These are phyloP conservation scores for Melastoma malabathricum DNA, from an alignment of 345 rosid genomes.

Conservation along the genomic window DNA sequence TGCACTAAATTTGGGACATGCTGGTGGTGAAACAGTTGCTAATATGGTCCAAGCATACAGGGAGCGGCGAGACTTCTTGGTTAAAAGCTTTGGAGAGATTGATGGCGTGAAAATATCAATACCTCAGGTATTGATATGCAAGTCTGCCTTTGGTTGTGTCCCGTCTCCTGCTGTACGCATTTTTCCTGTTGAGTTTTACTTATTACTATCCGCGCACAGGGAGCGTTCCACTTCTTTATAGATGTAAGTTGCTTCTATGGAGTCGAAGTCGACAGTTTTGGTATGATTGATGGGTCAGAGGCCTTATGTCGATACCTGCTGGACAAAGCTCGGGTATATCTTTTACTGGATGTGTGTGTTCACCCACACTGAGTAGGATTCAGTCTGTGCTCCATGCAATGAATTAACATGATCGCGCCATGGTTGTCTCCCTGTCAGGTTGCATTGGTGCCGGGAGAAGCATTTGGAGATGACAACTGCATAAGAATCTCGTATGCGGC, in stretches of 20 bases:
- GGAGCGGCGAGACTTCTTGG: slow-evolving; percentile 84
- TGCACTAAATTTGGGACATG: slow-evolving; percentile 78
- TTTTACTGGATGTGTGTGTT: too few relatives aligned
- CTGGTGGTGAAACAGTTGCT: slow-evolving; percentile 77
- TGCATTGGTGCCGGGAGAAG: slow-evolving; percentile 91
- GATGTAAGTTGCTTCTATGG: slow-evolving; percentile 84
- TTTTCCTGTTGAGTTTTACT: background rate
- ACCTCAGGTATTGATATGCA: slow-evolving; percentile 56
- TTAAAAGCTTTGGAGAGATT: slow-evolving; percentile 58
- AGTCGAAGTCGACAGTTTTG: slow-evolving; percentile 60
- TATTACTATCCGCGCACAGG: slow-evolving; percentile 31
- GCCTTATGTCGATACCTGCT: slow-evolving; percentile 4
- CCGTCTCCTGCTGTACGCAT: too few relatives aligned
- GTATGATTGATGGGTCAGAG: slow-evolving; percentile 48
- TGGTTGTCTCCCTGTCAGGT: slow-evolving; percentile 26
- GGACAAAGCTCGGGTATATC: too few relatives aligned
- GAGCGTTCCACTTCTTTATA: slow-evolving; percentile 85
- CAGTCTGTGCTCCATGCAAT: too few relatives aligned
- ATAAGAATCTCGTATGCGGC: slow-evolving; percentile 83
- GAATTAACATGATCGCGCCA: background rate
- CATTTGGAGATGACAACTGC: slow-evolving; percentile 86
- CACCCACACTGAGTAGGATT: too few relatives aligned
- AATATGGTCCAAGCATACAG: slow-evolving; percentile 78
- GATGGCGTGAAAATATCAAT: slow-evolving; percentile 72
- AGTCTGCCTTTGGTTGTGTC: background rate